Percentiles rank a stretch among this genome's conserved stretches.
phyloP scores from a whole-genome alignment of 2,329 filamentous ascomycete genomes.

The Exophiala sp. region DNA sequence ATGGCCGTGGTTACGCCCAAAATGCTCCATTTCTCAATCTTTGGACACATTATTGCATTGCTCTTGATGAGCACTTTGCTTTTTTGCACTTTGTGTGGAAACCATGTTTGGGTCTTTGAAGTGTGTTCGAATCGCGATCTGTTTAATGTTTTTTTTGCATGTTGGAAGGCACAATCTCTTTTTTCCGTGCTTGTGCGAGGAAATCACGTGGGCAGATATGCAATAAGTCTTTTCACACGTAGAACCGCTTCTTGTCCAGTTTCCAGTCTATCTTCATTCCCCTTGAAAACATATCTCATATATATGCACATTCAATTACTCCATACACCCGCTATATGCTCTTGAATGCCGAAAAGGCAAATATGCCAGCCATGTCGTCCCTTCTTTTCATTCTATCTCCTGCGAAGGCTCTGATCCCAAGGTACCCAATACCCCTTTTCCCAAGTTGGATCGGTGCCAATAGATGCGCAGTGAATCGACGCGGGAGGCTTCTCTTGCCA shows the following conservation, averaged over 20 bases:
- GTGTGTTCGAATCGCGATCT: neutral
- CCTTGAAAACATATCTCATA: no score
- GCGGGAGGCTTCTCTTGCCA: conserved; percentile 28
- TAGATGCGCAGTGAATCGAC: conserved; percentile 25
- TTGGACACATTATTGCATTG: conserved; percentile 43
- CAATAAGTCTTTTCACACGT: no score
- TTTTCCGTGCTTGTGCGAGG: no score
- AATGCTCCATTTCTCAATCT: conserved; percentile 58
- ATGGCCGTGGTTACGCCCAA: conserved; percentile 65
- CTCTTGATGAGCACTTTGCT: neutral
- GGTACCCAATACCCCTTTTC: conserved; percentile 10
- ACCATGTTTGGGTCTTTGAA: neutral
- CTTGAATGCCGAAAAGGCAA: no score
- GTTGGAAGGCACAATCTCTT: no score
- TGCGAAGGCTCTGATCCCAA: conserved; percentile 3
- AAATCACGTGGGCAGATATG: no score
- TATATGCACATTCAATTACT: no score
- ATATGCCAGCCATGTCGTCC: no score
- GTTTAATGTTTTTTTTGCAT: neutral
- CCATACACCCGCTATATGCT: no score
- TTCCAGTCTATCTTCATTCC: no score
- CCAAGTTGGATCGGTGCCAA: conserved; percentile 2
- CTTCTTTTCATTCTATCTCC: no score
- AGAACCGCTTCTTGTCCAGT: no score
- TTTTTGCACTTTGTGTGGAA: conserved; percentile 9